phyloP scores from a whole-genome alignment of 352 stramenopile species.

The Phytophthora rubi region DNA sequence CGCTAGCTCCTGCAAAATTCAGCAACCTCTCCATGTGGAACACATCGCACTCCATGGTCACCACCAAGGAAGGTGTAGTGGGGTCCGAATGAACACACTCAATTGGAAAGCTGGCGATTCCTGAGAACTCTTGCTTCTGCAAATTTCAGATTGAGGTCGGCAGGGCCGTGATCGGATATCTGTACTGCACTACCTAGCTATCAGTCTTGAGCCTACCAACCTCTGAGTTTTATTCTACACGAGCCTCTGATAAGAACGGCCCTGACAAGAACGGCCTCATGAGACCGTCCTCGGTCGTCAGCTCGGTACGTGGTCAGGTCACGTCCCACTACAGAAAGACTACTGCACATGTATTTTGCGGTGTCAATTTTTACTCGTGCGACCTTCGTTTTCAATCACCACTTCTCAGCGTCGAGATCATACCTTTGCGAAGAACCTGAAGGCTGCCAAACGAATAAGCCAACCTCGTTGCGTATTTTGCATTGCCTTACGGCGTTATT shows the following conservation, averaged over 20 bases:
- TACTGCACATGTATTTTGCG: too few relatives aligned
- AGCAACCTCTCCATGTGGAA: not conserved
- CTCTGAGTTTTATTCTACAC: conserved; percentile 4
- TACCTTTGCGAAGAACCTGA: too few relatives aligned
- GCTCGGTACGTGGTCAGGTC: conserved; percentile 5
- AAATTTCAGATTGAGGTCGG: not conserved
- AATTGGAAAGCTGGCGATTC: not conserved
- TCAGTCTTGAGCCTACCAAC: not conserved
- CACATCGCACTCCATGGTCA: not conserved
- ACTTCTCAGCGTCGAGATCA: too few relatives aligned
- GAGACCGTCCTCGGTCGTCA: conserved; percentile 5
- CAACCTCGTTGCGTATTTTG: too few relatives aligned
- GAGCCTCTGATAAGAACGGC: not conserved
- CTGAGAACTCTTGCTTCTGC: not conserved
- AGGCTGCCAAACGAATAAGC: too few relatives aligned
- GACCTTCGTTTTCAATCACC: too few relatives aligned
- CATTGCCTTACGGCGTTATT: too few relatives aligned
- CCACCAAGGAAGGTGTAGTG: not conserved
- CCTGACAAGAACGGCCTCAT: not conserved
- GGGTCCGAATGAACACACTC: conserved; percentile 2
- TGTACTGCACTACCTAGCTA: not conserved
- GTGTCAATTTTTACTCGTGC: too few relatives aligned
- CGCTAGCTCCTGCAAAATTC: not conserved
- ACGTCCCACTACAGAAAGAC: conserved; percentile 4
- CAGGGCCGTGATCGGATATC: not conserved